Base-by-base conservation (phyloP, 768 basidiomycete genomes). In the Leccinum subtestaceum region DNA sequence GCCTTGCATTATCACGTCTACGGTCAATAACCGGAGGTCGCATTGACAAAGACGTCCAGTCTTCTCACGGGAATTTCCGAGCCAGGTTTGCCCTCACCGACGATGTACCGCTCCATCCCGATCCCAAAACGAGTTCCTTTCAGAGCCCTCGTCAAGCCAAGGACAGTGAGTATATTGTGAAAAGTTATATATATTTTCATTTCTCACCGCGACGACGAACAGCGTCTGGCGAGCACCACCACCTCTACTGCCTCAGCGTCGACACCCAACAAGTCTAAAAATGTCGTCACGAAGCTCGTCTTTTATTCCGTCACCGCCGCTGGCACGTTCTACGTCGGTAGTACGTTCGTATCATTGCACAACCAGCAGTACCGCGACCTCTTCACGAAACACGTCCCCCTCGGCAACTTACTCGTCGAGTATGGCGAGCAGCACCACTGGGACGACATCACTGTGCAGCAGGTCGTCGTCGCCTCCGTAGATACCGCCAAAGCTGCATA, bases 291-390 rank as follows among this genome's bases (percentile, higher is more conserved):
- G 57, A 79, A 76, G 53, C 74, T 93, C 53, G 70, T 95, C 32
- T 77, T 87, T 73, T 85, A 88, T 55, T 86, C 91, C 15, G 75
- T 87, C 46, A 80, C 84, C 10, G 79, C 85, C 21, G 84, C 84
- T 17, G 84, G 87, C 51, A 84, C 86, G 17, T 93, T 94, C 78
- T 96, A 95, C 79, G 76, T 87, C 59, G 85, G 87, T 53, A 93
- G 93, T 73, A 83, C 88, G 9, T 89, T 91, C 72, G 76, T 86
- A 58, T 84, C 92, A 4, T 45, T 46, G n/a, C 45, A 46, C 10
- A 46, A 46, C 19, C 19, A 46, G 15, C 72, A 78, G 2, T 97
- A 95, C 78, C 86, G 90, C 69, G 89, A 95, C 63, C 81, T 96
- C 70, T 97, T 97, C 79, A 81, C 85, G 57, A 84, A 87, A 65